These are phyloP conservation scores for Erysimum cheiri DNA, from an alignment of 441 rosid species.

Conservation along the genomic window DNA sequence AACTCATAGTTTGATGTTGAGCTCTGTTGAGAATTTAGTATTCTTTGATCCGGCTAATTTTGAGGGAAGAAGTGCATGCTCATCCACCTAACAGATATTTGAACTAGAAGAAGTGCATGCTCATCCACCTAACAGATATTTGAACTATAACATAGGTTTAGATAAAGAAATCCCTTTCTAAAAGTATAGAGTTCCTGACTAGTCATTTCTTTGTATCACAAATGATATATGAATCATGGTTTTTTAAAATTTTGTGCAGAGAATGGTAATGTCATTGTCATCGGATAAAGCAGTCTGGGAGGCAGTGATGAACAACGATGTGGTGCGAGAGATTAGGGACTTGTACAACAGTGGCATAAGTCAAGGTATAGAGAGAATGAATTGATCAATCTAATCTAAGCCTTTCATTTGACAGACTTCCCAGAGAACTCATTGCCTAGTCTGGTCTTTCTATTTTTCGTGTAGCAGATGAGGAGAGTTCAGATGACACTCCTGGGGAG, in stretches of 20 bases:
- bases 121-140: background rate
- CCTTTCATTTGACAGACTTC: background rate
- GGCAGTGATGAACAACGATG: slow-evolving; percentile 59
- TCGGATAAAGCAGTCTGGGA: slow-evolving; percentile 65
- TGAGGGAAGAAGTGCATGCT: background rate
- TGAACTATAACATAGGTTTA: background rate
- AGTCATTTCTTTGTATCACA: background rate
- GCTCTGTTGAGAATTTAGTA: background rate
- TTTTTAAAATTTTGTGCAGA: slow-evolving; percentile 45
- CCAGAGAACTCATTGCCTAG: slow-evolving; percentile 6
- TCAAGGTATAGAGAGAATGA: slow-evolving; percentile 25
- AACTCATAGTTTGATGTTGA: background rate
- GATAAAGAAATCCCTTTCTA: background rate
- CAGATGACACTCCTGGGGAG: slow-evolving; percentile 41
- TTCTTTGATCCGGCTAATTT: background rate
- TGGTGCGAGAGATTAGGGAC: slow-evolving; percentile 51
- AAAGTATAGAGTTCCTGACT: background rate
- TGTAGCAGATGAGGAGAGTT: slow-evolving; percentile 46
- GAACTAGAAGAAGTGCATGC: no score
- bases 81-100: no score
- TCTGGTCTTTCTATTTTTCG: slow-evolving; percentile 21
- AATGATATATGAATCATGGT: slow-evolving; percentile 2
- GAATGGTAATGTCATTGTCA: slow-evolving; percentile 57
- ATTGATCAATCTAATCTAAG: slow-evolving; percentile 1
- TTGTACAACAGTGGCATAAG: slow-evolving; percentile 47